Evolutionary conservation across 495 filamentous ascomycete genomes (phyloP), one percentile per base, ranked within the genome.

Genomic region (Penicillium malachiteum): DNA sequence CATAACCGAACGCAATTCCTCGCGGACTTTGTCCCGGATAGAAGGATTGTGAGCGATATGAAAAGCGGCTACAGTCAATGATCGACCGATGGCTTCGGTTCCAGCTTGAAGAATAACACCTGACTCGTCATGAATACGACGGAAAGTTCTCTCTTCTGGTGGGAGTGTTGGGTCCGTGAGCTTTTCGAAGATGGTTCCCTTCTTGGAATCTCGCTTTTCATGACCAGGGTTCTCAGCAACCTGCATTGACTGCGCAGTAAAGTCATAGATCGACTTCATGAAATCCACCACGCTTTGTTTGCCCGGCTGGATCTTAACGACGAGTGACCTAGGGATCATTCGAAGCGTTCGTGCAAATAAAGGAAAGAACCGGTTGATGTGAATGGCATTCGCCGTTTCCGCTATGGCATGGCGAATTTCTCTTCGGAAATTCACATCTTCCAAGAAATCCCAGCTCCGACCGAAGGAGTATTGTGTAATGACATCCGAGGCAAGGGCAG

Each of bases 381-480:
- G 31, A 16, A 40, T 9, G 7, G 16, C 11, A 7, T 21, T 18
- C 3, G 40, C 33, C 7, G 14, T 12, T 16, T 46, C 43, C 4
- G 35, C 1, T 30, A 56, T 30, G 0, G 56, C 52, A 3, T 57
- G 33, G 26, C 43, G 32, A 38, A 57, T 17, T 2, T 45, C 42
- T 31, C 48, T 56, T 4, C 31, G 21, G 7, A 63, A 53, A 33
- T 56, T 33, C 10, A 49, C 12, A 13, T 37, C 37, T 10, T 64
- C 56, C 4, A 70, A 42, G 30, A 59, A 48, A 7, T 56, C 51
- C 7, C 50, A 51, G n/a, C 52, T 57, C 11, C 48, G 30, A 3
- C 70, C 71, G 46, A 71, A 73, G 11, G 67, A 63, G 56, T 78
- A 80, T 6, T 70, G 58, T 3, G 68, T 66, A 47, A 80, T 79